phyloP scores from a whole-genome alignment of 192 early-diverging fungal genomes.

The Dissophora globulifera region DNA sequence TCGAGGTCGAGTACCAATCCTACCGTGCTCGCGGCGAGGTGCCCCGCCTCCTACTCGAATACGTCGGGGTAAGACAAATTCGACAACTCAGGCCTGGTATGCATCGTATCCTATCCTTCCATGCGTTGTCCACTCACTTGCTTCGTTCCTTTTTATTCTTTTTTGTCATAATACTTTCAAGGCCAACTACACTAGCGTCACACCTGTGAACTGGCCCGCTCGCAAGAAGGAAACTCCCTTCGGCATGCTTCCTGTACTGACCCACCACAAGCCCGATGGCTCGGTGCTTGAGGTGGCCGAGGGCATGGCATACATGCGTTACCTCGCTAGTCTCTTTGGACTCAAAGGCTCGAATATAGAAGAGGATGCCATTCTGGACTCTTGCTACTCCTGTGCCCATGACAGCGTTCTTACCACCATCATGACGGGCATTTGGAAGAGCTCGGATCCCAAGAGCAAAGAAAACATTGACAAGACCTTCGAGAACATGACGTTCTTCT shows the following conservation, averaged over 20 bases:
- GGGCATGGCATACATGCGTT: conserved; percentile 16
- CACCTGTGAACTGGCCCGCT: conserved; percentile 34
- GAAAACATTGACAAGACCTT: conserved; percentile 17
- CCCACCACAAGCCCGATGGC: conserved; percentile 35
- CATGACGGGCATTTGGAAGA: conserved; percentile 19
- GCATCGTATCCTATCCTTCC: no score
- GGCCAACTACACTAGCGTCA: conserved; percentile 33
- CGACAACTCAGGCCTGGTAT: background rate
- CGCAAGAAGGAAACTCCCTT: conserved; percentile 43
- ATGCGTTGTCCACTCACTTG: background rate
- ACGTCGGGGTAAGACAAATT: conserved; percentile 26
- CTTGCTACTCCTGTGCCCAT: conserved; percentile 8
- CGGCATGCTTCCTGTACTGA: conserved; percentile 32
- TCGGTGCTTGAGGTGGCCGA: conserved; percentile 14
- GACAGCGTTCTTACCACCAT: conserved; percentile 26
- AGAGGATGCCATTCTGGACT: conserved; percentile 30
- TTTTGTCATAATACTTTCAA: background rate
- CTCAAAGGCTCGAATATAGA: conserved; percentile 17
- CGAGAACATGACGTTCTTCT: conserved; percentile 8
- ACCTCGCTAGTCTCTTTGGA: conserved; percentile 22
- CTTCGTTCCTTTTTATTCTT: background rate
- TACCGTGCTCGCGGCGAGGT: conserved; percentile 34
- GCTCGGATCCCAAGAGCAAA: conserved; percentile 18
- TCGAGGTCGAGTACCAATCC: conserved; percentile 45
- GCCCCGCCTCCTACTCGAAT: conserved; percentile 31